These are phyloP conservation scores for Prinsepia uniflora DNA, from an alignment of 306 rosid species.

Conservation along the genomic window DNA sequence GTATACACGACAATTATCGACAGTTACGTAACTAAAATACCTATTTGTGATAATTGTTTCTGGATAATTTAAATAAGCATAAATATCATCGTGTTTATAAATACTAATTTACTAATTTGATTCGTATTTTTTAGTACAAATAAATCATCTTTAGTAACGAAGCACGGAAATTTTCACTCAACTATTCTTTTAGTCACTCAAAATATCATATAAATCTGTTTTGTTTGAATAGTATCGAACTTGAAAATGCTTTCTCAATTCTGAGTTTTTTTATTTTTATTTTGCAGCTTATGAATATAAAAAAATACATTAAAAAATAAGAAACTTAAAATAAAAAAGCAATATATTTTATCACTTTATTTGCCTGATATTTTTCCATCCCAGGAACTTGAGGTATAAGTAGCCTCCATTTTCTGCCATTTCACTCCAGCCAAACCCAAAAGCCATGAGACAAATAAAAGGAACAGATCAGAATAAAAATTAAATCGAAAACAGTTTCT, in stretches of 20 bases:
- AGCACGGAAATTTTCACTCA: not conserved
- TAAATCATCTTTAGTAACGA: no score
- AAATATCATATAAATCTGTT: not conserved
- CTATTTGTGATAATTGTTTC: no score
- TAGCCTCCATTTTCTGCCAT: not conserved
- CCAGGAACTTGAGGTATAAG: not conserved
- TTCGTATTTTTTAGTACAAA: no score
- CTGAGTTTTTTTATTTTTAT: not conserved
- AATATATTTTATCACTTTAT: not conserved
- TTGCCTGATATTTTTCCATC: not conserved
- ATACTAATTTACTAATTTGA: no score
- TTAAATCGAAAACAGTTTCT: conserved; percentile 55
- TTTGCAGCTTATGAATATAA: not conserved
- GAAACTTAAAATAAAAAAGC: not conserved
- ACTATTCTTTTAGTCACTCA: not conserved
- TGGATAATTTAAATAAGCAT: no score
- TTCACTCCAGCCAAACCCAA: not conserved
- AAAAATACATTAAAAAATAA: not conserved
- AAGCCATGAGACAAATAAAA: not conserved
- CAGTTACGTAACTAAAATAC: no score
- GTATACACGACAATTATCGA: no score
- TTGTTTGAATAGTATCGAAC: not conserved
- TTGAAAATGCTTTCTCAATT: not conserved
- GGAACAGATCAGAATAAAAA: conserved; percentile 7
- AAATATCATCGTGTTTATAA: no score